phyloP scores from a whole-genome alignment of 805 yeast species.

The Barnettozyma salicaria region DNA sequence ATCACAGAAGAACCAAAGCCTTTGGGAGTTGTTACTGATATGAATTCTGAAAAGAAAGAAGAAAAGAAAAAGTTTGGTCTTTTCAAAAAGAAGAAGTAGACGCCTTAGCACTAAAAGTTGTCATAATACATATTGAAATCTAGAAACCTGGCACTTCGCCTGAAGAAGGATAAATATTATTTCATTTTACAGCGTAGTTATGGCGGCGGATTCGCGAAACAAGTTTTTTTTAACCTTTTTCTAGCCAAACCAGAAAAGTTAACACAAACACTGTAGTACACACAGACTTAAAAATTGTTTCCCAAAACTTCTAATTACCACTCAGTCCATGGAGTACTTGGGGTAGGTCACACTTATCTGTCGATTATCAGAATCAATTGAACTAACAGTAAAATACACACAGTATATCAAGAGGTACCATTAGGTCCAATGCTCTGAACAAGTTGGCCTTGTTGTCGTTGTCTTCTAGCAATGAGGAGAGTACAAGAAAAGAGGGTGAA shows the following conservation, averaged over 20 bases:
- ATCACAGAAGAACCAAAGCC: slow-evolving; percentile 10
- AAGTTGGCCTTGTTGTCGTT: slow-evolving; percentile 22
- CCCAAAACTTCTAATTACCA: too few species aligned
- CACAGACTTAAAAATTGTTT: too few species aligned
- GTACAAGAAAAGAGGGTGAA: background rate
- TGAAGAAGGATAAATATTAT: too few species aligned
- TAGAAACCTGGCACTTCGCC: too few species aligned
- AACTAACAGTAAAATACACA: background rate
- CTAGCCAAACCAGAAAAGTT: too few species aligned
- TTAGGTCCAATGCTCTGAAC: slow-evolving; percentile 24
- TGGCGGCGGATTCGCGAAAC: too few species aligned
- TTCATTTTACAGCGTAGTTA: too few species aligned
- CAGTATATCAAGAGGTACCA: slow-evolving; percentile 25
- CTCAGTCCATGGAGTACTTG: slow-evolving; percentile 7
- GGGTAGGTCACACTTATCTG: slow-evolving; percentile 1
- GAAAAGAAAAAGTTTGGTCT: slow-evolving; percentile 13
- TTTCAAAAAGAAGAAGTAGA: slow-evolving; percentile 9
- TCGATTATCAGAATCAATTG: background rate
- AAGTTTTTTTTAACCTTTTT: too few species aligned
- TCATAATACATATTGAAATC: too few species aligned
- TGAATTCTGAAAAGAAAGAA: slow-evolving; percentile 1
- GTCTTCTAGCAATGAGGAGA: background rate
- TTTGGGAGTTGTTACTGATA: slow-evolving; percentile 10
- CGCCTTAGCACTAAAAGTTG: too few species aligned
- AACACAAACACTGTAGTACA: too few species aligned